Evolutionary conservation across 345 rosid species (phyloP).

Genomic region (Clarkia xantiana): DNA sequence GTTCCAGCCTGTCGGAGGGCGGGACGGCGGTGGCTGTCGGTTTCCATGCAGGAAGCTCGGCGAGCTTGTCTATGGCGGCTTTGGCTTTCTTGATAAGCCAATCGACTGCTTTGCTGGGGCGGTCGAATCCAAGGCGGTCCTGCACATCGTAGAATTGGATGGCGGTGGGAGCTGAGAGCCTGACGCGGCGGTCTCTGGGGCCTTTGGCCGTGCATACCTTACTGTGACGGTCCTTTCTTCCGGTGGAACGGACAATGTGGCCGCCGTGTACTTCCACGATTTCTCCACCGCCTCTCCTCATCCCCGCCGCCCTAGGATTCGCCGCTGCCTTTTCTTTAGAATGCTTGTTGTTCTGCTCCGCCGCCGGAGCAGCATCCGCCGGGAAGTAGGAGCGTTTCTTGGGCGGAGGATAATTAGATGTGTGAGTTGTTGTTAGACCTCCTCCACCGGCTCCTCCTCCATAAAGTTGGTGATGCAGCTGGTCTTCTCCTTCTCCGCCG

Average conservation of each 20-base stretch:
- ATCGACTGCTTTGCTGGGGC: constrained; percentile 92
- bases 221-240: constrained; percentile 80
- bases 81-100: constrained; percentile 87
- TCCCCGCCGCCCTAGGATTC: constrained; percentile 38
- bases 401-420: constrained; percentile 4
- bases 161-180: constrained; percentile 85
- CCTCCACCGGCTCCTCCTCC: too few relatives aligned
- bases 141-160: constrained; percentile 92
- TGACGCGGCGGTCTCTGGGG: constrained; percentile 81
- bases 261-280: constrained; percentile 93
- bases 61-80: constrained; percentile 71
- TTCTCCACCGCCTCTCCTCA: constrained; percentile 37
- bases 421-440: constrained; percentile 2
- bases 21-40: constrained; percentile 19
- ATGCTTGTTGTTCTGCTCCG: constrained; percentile 30
- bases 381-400: constrained; percentile 27
- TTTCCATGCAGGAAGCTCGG: constrained; percentile 68
- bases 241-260: constrained; percentile 80
- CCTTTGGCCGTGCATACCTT: constrained; percentile 92
- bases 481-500: constrained; percentile 7
- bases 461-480: constrained; percentile 9
- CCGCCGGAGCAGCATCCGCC: constrained; percentile 6
- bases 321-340: constrained; percentile 41
- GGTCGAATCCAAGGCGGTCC: constrained; percentile 86
- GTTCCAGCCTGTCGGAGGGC: constrained; percentile 8